Evolutionary conservation across 2,329 filamentous ascomycete genomes (phyloP).

Genomic region (Fonsecaea multimorphosa): DNA sequence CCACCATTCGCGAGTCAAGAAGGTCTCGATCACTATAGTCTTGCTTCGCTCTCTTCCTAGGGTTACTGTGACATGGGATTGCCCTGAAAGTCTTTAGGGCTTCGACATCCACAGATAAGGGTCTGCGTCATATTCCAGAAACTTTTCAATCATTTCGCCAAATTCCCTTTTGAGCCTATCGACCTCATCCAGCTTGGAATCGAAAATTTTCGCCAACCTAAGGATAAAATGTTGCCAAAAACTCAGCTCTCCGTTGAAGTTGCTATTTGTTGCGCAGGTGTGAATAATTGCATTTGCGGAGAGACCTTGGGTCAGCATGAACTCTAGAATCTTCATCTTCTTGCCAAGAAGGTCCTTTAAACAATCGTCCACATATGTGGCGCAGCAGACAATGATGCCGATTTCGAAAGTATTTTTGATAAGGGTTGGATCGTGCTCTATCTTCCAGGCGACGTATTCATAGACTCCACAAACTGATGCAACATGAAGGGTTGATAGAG

Average conservation of each 20-base stretch:
- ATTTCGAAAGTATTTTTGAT: background rate
- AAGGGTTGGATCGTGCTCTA: background rate
- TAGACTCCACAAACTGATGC: background rate
- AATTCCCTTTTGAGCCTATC: background rate
- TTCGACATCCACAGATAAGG: background rate
- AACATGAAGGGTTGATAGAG: background rate
- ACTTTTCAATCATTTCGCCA: background rate
- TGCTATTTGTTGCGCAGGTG: background rate
- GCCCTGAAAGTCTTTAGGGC: background rate
- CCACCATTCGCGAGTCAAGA: too few species aligned
- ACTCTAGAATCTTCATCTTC: background rate
- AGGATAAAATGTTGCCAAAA: conserved; percentile 2
- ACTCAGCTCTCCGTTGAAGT: background rate
- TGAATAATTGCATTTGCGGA: background rate
- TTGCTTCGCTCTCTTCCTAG: background rate
- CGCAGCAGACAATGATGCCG: background rate
- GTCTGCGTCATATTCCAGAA: background rate
- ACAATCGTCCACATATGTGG: fast-evolving
- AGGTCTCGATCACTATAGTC: background rate
- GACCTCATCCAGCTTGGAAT: background rate
- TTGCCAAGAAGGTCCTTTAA: background rate
- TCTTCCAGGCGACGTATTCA: background rate
- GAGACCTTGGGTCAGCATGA: background rate
- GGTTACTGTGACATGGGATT: background rate
- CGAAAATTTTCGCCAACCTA: too few species aligned